These are phyloP conservation scores for Suillus plorans DNA, from an alignment of 768 basidiomycete species.

Conservation along the genomic window DNA sequence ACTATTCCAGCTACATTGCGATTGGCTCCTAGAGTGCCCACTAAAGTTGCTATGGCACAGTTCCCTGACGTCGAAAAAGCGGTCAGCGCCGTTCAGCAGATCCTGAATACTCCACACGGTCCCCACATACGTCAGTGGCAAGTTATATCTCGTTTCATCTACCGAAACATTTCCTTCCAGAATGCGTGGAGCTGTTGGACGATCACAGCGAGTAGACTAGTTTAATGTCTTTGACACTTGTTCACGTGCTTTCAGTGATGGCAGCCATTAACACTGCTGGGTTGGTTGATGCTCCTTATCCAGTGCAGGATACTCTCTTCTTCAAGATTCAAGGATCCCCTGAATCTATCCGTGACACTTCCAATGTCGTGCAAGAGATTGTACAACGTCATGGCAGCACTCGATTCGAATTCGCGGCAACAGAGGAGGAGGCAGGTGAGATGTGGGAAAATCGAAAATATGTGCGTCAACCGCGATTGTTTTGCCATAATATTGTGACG, in stretches of 20 bases:
- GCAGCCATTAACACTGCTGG: conserved; percentile 70
- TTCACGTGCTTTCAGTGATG: conserved; percentile 54
- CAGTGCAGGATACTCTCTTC: conserved; percentile 77
- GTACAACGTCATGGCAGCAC: conserved; percentile 66
- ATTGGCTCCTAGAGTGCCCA: conserved; percentile 77
- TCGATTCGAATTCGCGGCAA: conserved; percentile 70
- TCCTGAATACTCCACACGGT: conserved; percentile 67
- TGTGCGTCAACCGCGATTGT: conserved; percentile 20
- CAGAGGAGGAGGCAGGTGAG: conserved; percentile 71
- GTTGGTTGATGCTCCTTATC: conserved; percentile 57
- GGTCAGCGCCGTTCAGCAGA: conserved; percentile 78
- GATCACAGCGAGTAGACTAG: conserved; percentile 52
- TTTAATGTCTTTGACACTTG: not conserved
- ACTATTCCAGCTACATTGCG: conserved; percentile 61
- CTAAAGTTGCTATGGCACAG: conserved; percentile 84
- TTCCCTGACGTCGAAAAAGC: conserved; percentile 81
- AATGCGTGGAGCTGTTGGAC: conserved; percentile 89
- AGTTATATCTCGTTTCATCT: not conserved
- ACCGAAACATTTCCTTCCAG: conserved; percentile 33
- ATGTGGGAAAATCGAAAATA: conserved; percentile 89
- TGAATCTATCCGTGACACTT: conserved; percentile 54
- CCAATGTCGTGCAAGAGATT: conserved; percentile 58
- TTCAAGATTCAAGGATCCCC: conserved; percentile 89
- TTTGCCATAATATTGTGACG: not conserved
- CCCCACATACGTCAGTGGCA: conserved; percentile 65